Conservation (phyloP, 1,139 yeast species). For the Saccharomyces hybrid region DNA sequence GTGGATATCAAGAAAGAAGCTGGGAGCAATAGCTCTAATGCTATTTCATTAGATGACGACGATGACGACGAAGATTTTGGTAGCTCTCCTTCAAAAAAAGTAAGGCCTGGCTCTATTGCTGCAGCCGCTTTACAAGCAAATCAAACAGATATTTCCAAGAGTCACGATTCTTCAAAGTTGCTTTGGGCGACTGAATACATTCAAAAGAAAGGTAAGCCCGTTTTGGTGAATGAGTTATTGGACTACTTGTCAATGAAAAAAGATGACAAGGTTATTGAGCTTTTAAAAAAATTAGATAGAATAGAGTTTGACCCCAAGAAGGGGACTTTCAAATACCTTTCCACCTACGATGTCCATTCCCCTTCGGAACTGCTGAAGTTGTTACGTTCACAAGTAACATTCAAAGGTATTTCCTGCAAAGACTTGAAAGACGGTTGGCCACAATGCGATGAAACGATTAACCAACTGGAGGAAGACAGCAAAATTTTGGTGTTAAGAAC, state of each 20-base stretch:
- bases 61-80: constrained; percentile 24
- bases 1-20: constrained; percentile 11
- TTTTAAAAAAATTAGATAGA: constrained; percentile 69
- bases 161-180: constrained; percentile 70
- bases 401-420: constrained; percentile 80
- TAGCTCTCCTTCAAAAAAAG: constrained; percentile 25
- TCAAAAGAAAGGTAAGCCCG: constrained; percentile 59
- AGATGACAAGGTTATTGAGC: constrained; percentile 49
- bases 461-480: constrained; percentile 65
- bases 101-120: constrained; percentile 33
- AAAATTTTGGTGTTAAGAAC: constrained; percentile 78
- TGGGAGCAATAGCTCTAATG: constrained; percentile 1
- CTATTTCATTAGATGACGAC: constrained; percentile 6
- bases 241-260: constrained; percentile 35
- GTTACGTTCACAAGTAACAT: constrained; percentile 74
- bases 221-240: constrained; percentile 41
- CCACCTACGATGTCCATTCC: constrained; percentile 79
- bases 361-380: constrained; percentile 70
- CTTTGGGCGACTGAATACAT: constrained; percentile 86
- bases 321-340: constrained; percentile 74
- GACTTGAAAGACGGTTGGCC: constrained; percentile 96
- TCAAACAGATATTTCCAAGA: constrained; percentile 38
- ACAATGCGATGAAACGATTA: constrained; percentile 75
- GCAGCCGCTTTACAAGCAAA: constrained; percentile 29
- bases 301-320: constrained; percentile 53